These are phyloP conservation scores for Neonectria magnoliae DNA, from an alignment of 2,329 filamentous ascomycete species.

Conservation along the genomic window DNA sequence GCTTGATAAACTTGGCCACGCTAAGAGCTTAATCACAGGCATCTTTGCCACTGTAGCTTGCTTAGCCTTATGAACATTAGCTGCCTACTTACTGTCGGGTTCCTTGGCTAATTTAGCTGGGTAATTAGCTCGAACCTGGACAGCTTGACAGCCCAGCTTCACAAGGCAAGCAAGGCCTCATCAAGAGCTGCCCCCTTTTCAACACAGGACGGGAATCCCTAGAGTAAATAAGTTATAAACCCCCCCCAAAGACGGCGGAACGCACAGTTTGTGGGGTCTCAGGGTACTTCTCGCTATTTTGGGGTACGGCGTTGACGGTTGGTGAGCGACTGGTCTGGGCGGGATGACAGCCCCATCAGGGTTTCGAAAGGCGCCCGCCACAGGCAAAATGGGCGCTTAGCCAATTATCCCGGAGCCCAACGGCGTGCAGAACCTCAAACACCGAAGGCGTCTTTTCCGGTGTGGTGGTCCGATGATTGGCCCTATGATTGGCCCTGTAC, in stretches of 20 bases:
- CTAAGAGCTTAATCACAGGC: not conserved
- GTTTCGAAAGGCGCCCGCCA: conserved; percentile 1
- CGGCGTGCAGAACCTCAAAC: conserved; percentile 9
- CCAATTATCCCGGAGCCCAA: not conserved
- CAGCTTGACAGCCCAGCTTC: not conserved
- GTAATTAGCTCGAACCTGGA: not conserved
- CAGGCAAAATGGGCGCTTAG: not conserved
- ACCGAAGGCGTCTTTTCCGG: not conserved
- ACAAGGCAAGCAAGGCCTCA: not conserved
- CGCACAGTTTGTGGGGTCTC: not conserved
- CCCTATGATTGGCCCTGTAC: not conserved
- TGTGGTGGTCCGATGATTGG: not conserved
- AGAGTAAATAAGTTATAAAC: not conserved
- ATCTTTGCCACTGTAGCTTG: not conserved
- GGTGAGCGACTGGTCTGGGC: not conserved
- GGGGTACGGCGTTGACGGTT: not conserved
- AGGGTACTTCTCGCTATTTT: not conserved
- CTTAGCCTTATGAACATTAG: not conserved
- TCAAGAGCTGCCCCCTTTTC: not conserved
- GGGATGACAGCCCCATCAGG: not conserved
- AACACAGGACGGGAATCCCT: not conserved
- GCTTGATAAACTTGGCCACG: not conserved
- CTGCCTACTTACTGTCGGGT: not conserved
- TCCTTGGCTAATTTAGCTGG: no score
- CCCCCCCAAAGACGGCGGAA: not conserved